Evolutionary conservation across 179 eudicot genomes (phyloP).

Genomic region (Corrigiola litoralis): DNA sequence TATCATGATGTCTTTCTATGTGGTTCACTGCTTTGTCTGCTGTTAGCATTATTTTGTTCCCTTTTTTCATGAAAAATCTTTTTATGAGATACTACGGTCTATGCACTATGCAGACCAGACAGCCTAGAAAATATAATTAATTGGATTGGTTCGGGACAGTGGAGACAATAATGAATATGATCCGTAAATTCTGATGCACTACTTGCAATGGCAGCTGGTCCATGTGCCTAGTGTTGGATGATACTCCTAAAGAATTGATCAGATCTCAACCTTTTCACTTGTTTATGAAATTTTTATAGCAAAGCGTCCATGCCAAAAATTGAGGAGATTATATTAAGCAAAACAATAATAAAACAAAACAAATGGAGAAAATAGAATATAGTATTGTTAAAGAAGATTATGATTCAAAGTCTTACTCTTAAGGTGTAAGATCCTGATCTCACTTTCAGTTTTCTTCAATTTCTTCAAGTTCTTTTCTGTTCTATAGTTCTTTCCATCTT

Average conservation of each 20-base stretch:
- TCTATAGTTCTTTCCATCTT: no score
- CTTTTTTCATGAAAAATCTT: slow-evolving; percentile 12
- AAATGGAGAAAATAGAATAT: no score
- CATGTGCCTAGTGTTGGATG: slow-evolving; percentile 22
- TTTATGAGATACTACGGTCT: background rate
- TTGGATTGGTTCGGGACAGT: slow-evolving; percentile 2
- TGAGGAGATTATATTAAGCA: no score
- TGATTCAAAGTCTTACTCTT: no score
- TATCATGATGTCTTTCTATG: background rate
- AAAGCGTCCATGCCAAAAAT: no score
- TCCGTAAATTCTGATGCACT: slow-evolving; percentile 22
- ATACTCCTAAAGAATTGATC: background rate
- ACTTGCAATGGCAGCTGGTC: slow-evolving; percentile 3
- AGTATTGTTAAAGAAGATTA: no score
- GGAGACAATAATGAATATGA: slow-evolving; percentile 28
- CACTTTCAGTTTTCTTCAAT: no score
- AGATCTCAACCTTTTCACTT: background rate
- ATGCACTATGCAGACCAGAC: slow-evolving; percentile 15
- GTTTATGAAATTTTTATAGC: background rate
- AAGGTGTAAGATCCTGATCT: no score
- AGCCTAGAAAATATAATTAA: slow-evolving; percentile 11
- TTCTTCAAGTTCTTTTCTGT: no score
- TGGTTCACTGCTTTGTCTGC: slow-evolving; percentile 6
- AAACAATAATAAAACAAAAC: no score
- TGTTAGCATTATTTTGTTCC: background rate